phyloP scores from a whole-genome alignment of 2,329 filamentous ascomycete genomes.

The Didymella keratinophila region DNA sequence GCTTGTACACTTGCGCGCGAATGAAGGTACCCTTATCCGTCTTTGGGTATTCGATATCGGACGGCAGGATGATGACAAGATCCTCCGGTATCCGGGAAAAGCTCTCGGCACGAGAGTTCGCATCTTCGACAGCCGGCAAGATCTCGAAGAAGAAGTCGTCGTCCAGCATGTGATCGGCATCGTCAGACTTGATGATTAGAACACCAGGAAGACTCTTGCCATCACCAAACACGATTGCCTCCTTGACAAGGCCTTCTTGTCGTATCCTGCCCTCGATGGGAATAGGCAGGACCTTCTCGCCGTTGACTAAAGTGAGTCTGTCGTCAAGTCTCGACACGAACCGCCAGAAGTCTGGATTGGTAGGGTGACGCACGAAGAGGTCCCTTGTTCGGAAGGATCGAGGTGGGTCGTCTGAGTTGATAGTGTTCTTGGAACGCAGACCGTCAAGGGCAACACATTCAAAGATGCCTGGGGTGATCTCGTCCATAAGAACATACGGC shows the following conservation, averaged over 20 bases:
- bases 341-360: constrained; percentile 56
- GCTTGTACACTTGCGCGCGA: constrained; percentile 59
- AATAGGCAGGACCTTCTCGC: constrained; percentile 60
- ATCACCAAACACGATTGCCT: constrained; percentile 66
- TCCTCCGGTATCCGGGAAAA: constrained; percentile 64
- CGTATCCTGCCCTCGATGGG: constrained; percentile 63
- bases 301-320: constrained; percentile 58
- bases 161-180: constrained; percentile 52
- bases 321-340: constrained; percentile 59
- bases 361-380: constrained; percentile 57
- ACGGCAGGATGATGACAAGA: constrained; percentile 60
- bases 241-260: constrained; percentile 61
- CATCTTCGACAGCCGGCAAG: constrained; percentile 60
- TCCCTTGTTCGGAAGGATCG: constrained; percentile 60
- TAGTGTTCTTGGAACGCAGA: constrained; percentile 49
- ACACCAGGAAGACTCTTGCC: constrained; percentile 62
- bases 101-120: constrained; percentile 59
- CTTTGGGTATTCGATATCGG: constrained; percentile 56
- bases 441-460: constrained; percentile 52
- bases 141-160: constrained; percentile 59
- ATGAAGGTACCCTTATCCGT: constrained; percentile 68
- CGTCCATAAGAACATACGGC: constrained; percentile 54
- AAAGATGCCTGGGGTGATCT: constrained; percentile 49
- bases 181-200: constrained; percentile 61
- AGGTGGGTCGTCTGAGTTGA: constrained; percentile 56